Conservation (phyloP, 108 stramenopile genomes). For the Nitzschia palea region DNA sequence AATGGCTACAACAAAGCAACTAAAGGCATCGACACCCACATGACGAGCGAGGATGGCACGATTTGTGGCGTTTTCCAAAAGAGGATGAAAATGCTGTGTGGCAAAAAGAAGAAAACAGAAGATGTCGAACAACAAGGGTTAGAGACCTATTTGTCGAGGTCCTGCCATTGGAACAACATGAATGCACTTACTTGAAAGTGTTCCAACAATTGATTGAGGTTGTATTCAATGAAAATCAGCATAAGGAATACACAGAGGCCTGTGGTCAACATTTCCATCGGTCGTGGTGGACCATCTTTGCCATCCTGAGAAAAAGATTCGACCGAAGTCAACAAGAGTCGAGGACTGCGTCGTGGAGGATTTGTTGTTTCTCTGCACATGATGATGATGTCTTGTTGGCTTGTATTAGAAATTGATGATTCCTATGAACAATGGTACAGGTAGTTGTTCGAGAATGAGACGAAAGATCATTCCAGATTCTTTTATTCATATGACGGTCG, state of each 20-base stretch:
- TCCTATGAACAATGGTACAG: too few relatives aligned
- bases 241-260: conserved; percentile 1
- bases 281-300: conserved; percentile 1
- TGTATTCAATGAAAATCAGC: conserved; percentile 19
- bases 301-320: conserved; percentile 20
- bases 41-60: conserved; percentile 81
- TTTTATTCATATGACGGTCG: too few relatives aligned
- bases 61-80: conserved; percentile 55
- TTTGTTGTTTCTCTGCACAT: neutral
- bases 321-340: conserved; percentile 18
- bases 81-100: conserved; percentile 54
- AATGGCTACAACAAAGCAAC: conserved; percentile 48
- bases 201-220: conserved; percentile 6
- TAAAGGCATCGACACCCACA: conserved; percentile 64
- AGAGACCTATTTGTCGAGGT: too few relatives aligned
- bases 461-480: too few relatives aligned
- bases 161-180: neutral
- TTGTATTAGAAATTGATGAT: too few relatives aligned
- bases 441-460: too few relatives aligned
- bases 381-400: too few relatives aligned
- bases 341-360: neutral
- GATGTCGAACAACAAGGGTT: neutral
- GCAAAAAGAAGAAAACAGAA: too few relatives aligned
- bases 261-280: conserved; percentile 4
- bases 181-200: conserved; percentile 13